Evolutionary conservation across 805 yeast genomes (phyloP), one percentile per base, ranked within the genome.

Genomic region (Candida easanensis): DNA sequence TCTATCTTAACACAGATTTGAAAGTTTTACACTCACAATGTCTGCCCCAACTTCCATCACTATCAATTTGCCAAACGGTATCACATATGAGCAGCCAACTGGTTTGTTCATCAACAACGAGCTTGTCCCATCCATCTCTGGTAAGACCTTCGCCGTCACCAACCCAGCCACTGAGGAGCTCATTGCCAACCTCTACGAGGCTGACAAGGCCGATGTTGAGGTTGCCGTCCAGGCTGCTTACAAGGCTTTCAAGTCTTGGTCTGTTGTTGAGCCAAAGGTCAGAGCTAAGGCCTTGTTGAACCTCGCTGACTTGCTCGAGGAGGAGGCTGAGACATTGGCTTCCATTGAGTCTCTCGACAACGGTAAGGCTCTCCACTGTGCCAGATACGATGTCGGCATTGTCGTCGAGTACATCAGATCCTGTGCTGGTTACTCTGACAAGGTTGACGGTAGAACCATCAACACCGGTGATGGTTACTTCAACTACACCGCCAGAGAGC

Each of bases 101-200:
- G 86, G 86, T 54, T 63, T 79, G 58, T 79, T 79, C 70, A 80
- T 80, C 60, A 77, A 79, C 68, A 77, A 77, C 62, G 79, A 80
- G 61, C 78, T 77, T 51, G 84, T 80, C 37, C 50, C 65, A 38
- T 74, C 84, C n/a, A 63, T 67, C 51, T 70, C 69, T 42, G 76
- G 74, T 51, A 75, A 78, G 64, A 77, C 81, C 15, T 77, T 80
- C 52, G 69, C 68, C 40, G 80, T 76, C 21, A 59, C 69, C 45
- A 70, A 77, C 51, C 86, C 87, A 33, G 66, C 83, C 28, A 78
- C 82, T 30, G 85, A 79, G 65, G 84, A 79, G 60, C 65, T 68
- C 44, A 71, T 80, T 46, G 69, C 77, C 47, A 72, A 74, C 42
- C 74, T 80, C 38, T 68, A 73, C 52, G 77, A 75, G 57, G 79